Evolutionary conservation across 441 rosid genomes (phyloP), one percentile per base, ranked within the genome.

Genomic region (Hura crepitans): DNA sequence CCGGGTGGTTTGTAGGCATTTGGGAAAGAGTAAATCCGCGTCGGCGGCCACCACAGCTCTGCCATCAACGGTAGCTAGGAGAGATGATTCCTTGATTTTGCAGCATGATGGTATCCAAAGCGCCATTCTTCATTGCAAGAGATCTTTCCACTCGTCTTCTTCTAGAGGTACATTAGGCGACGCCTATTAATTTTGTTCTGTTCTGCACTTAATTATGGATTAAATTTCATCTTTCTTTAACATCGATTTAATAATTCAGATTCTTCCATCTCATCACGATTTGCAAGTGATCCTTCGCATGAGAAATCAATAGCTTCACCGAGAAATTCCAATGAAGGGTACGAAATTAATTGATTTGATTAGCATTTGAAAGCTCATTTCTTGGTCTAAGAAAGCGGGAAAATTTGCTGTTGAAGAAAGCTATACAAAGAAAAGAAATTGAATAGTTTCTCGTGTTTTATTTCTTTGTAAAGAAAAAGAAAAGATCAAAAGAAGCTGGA

Each of bases 51-150:
- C 72, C 14, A 66, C 62, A 39, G 57, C 28, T 71, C 30, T 57
- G 2, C 59, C 71, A 30, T 35, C 79, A 58, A 66, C 71, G 23
- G 80, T 83, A 4, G 68, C 80, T 49, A 75, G 97, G 83, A 86
- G 97, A 37, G 99, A 94, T 28, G 97, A 94, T 79, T 90, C 99
- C 12, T 86, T 94, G 53, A 77, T 86, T 45, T 89, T 91, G 71
- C 97, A 89, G 35, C 80, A 89, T 74, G 99, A 94, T 69, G 92
- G 97, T 31, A 94, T 94, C 55, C 97, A 90, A 74, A 78, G 96
- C 73, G 99, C 99, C 62, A 94, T 94, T 54, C 72, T 92, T 59
- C 99, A 94, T 77, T 94, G 99, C 87, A 94, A 94, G 81, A 83
- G 80, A 76, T 94, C 97, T 43, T 86, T 94, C 74, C 85, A 90